These are phyloP conservation scores for Clavispora vitiphila DNA, from an alignment of 805 yeast species.

Conservation along the genomic window DNA sequence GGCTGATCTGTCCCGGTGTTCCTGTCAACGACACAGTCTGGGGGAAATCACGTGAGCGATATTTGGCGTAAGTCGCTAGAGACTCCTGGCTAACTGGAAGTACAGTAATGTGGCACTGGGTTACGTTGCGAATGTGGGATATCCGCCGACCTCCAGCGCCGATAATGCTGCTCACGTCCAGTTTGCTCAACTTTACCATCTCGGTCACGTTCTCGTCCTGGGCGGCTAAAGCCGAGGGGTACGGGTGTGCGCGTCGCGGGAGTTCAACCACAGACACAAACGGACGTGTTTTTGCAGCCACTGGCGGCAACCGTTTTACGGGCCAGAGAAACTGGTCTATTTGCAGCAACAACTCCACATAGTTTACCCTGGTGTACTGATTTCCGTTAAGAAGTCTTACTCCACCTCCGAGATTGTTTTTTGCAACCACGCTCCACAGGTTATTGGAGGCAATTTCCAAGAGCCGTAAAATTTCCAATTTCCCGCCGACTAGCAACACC, in stretches of 20 bases:
- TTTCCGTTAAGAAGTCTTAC: not conserved
- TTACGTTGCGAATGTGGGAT: conserved; percentile 4
- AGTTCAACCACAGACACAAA: not conserved
- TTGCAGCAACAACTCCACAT: not conserved
- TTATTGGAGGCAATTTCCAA: not conserved
- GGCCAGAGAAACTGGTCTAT: not conserved
- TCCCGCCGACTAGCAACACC: conserved; percentile 5
- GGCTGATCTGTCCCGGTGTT: conserved; percentile 1
- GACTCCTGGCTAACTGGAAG: conserved; percentile 11
- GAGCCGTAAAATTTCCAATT: conserved; percentile 4
- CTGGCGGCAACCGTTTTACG: not conserved
- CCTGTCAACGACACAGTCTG: conserved; percentile 12
- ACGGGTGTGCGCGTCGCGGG: not conserved
- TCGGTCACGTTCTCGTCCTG: conserved; percentile 5
- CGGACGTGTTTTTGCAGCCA: not conserved
- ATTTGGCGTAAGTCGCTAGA: conserved; percentile 2
- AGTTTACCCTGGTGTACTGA: not conserved
- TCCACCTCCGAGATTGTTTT: not conserved
- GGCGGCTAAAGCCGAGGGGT: not conserved
- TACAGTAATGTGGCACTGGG: conserved; percentile 11
- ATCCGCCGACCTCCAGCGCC: conserved; percentile 10
- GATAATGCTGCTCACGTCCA: conserved; percentile 10
- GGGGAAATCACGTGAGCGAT: conserved; percentile 6
- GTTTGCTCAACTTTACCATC: conserved; percentile 8
- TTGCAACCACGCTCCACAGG: not conserved